Percentiles rank a stretch among this genome's conserved stretches.
Evolutionary conservation across 495 filamentous ascomycete species (phyloP).

Genomic region (Immersiella caudata): DNA sequence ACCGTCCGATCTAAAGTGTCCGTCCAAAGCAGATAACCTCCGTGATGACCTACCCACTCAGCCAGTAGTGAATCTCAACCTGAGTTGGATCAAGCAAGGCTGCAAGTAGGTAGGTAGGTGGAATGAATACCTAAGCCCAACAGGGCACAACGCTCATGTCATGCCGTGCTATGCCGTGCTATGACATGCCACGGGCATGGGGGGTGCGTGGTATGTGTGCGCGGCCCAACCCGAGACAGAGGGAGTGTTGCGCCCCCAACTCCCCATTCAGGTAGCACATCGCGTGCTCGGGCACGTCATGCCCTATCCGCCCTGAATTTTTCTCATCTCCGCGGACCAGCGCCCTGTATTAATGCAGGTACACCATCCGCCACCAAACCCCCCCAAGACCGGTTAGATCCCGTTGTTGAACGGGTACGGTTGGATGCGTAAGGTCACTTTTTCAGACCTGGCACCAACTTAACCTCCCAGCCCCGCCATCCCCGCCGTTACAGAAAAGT

Average conservation of each 20-base stretch:
- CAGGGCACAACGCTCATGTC: too few species aligned
- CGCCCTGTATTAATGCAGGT: neutral
- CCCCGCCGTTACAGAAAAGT: slow-evolving; percentile 48
- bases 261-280: neutral
- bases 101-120: too few species aligned
- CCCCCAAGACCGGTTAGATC: neutral
- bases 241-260: neutral
- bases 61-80: too few species aligned
- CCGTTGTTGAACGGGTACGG: too few species aligned
- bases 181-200: too few species aligned
- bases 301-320: neutral
- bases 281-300: neutral
- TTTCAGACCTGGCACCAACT: neutral
- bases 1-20: neutral
- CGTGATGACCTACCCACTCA: neutral
- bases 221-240: too few species aligned
- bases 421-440: too few species aligned
- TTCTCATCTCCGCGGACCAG: neutral
- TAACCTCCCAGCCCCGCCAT: slow-evolving; percentile 39
- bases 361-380: neutral
- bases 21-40: neutral
- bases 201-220: too few species aligned
- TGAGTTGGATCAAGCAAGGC: too few species aligned
- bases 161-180: too few species aligned
- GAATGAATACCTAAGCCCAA: too few species aligned